Evolutionary conservation across 768 basidiomycete species (phyloP).

Genomic region (Psilocybe azurescens): DNA sequence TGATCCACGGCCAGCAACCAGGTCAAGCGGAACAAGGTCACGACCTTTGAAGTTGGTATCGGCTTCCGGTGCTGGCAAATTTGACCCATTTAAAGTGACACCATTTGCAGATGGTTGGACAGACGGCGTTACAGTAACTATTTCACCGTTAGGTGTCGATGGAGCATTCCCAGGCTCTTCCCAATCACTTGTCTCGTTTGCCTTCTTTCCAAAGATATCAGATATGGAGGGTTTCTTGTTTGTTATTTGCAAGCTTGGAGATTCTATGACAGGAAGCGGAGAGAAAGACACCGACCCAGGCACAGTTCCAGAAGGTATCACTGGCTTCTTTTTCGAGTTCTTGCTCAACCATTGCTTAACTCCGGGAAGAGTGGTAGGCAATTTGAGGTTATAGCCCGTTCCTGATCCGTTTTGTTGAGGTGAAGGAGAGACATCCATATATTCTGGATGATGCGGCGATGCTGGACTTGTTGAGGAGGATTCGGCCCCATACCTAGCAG

Average conservation of each 20-base stretch:
- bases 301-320: slow-evolving; percentile 40
- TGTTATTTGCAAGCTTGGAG: slow-evolving; percentile 39
- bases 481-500: slow-evolving; percentile 56
- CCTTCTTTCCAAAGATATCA: slow-evolving; percentile 67
- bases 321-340: slow-evolving; percentile 62
- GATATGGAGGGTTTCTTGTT: slow-evolving; percentile 71
- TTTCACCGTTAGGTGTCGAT: slow-evolving; percentile 7
- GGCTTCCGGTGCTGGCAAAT: slow-evolving; percentile 31
- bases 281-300: slow-evolving; percentile 25
- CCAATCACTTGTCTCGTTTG: slow-evolving; percentile 66
- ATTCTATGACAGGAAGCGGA: slow-evolving; percentile 31
- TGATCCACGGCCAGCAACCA: slow-evolving; percentile 33
- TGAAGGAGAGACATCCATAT: slow-evolving; percentile 47
- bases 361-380: slow-evolving; percentile 78
- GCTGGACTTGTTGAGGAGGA: slow-evolving; percentile 42
- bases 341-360: slow-evolving; percentile 82
- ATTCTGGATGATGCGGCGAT: slow-evolving; percentile 55
- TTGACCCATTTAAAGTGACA: slow-evolving; percentile 16
- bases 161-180: slow-evolving; percentile 50
- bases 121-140: slow-evolving; percentile 12
- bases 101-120: slow-evolving; percentile 20
- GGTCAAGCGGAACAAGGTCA: slow-evolving; percentile 37
- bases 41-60: slow-evolving; percentile 41
- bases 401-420: slow-evolving; percentile 34
- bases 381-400: slow-evolving; percentile 41